Percentiles rank a stretch among this genome's conserved stretches.
Evolutionary conservation across 345 rosid species (phyloP).

Genomic region (Psidium friedrichsthalianum): DNA sequence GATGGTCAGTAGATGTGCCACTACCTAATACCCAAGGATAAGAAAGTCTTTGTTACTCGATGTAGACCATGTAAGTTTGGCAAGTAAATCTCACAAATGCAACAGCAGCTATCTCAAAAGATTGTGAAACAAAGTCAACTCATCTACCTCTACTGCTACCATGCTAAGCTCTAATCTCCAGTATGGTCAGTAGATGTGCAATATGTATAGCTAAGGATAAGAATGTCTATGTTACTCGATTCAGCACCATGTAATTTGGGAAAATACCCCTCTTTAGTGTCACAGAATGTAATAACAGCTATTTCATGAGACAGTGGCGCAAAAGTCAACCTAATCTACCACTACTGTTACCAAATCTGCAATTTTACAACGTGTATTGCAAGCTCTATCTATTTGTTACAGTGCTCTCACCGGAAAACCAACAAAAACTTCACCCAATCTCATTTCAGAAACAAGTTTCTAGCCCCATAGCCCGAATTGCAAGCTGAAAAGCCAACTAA

Average conservation of each 20-base stretch:
- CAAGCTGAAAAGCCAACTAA: not conserved
- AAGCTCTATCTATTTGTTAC: not conserved
- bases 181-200: not conserved
- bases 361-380: not conserved
- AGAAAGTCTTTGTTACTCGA: not conserved
- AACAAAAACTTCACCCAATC: not conserved
- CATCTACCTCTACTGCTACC: not conserved
- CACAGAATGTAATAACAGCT: not conserved
- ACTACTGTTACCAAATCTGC: not conserved
- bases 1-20: not conserved
- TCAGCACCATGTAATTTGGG: not conserved
- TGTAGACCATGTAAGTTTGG: not conserved
- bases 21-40: not conserved
- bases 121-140: not conserved
- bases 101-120: not conserved
- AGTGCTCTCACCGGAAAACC: not conserved
- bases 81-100: not conserved
- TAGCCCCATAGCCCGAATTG: not conserved
- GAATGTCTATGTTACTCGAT: not conserved
- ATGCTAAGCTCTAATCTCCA: not conserved
- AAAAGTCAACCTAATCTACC: not conserved
- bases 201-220: not conserved
- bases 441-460: not conserved
- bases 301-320: not conserved
- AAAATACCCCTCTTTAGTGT: not conserved